Percentiles rank a stretch among this genome's conserved stretches.
Evolutionary conservation across 768 basidiomycete genomes (phyloP).

Genomic region (Jaapia argillacea): DNA sequence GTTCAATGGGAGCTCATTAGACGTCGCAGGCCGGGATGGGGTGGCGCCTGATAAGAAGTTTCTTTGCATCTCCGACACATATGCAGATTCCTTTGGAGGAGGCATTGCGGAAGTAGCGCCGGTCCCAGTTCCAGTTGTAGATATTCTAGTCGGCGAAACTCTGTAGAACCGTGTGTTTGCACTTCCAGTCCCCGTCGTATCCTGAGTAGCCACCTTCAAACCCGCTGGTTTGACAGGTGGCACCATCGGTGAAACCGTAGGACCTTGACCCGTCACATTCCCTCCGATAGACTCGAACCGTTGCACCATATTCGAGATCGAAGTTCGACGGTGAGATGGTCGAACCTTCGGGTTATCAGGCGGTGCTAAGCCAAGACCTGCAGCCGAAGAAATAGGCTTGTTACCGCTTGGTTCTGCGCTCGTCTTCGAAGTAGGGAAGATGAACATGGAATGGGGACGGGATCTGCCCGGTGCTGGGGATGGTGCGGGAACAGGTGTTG

Average conservation of each 20-base stretch:
- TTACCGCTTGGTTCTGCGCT: constrained; percentile 34
- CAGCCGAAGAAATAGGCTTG: constrained; percentile 28
- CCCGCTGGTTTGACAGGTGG: constrained; percentile 19
- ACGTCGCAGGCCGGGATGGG: too few species aligned
- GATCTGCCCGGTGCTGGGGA: constrained; percentile 21
- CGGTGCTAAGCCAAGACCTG: constrained; percentile 28
- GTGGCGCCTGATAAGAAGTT: too few species aligned
- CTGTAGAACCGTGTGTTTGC: constrained; percentile 8
- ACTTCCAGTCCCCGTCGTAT: constrained; percentile 12
- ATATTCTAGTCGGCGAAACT: constrained; percentile 14
- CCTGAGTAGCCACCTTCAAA: constrained; percentile 10
- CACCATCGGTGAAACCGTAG: constrained; percentile 19
- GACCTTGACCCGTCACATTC: too few species aligned
- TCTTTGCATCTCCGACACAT: too few species aligned
- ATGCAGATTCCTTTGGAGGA: too few species aligned
- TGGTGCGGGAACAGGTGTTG: too few species aligned
- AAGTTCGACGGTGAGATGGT: constrained; percentile 45
- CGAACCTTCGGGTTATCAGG: constrained; percentile 36
- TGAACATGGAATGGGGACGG: constrained; percentile 77
- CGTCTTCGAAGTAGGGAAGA: constrained; percentile 41
- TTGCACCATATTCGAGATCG: constrained; percentile 83
- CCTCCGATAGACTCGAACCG: constrained; percentile 62
- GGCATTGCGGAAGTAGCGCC: too few species aligned
- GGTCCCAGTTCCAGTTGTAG: too few species aligned
- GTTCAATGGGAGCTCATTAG: too few species aligned